phyloP scores from a whole-genome alignment of 208 protist genomes.

The Trichomonas tenax region DNA sequence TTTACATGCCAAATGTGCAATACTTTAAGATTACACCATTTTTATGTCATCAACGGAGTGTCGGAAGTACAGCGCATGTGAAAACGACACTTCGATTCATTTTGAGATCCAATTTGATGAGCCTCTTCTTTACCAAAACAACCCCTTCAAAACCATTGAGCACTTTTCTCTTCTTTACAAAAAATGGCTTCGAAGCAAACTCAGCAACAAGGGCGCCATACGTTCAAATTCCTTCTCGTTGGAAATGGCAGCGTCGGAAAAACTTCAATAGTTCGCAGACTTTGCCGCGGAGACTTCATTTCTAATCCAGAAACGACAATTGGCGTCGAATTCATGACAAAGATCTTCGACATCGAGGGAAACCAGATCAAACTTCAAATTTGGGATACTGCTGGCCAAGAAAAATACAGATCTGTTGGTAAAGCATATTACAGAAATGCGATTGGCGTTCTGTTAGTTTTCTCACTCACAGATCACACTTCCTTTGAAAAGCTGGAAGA shows the following conservation, averaged over 20 bases:
- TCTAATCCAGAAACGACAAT: background rate
- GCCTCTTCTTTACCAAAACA: no score
- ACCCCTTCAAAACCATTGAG: no score
- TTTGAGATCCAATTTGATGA: no score
- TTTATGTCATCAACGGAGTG: no score
- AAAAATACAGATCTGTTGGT: background rate
- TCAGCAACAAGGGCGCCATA: background rate
- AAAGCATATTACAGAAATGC: constrained; percentile 15
- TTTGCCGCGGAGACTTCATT: background rate
- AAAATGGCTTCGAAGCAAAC: background rate
- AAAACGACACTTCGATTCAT: no score
- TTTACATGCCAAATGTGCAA: no score
- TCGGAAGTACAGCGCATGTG: no score
- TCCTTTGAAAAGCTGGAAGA: background rate
- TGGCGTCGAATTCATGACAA: background rate
- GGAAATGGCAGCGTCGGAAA: background rate
- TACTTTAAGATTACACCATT: no score
- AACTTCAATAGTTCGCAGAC: background rate
- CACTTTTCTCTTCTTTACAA: no score
- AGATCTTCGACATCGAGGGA: background rate
- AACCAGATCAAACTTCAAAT: constrained; percentile 5
- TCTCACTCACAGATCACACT: background rate
- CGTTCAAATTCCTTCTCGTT: constrained; percentile 10
- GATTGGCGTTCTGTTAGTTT: background rate
- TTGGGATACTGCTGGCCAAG: constrained; percentile 13